These are phyloP conservation scores for Ogataea ganodermae DNA, from an alignment of 805 yeast genomes.

Conservation along the genomic window DNA sequence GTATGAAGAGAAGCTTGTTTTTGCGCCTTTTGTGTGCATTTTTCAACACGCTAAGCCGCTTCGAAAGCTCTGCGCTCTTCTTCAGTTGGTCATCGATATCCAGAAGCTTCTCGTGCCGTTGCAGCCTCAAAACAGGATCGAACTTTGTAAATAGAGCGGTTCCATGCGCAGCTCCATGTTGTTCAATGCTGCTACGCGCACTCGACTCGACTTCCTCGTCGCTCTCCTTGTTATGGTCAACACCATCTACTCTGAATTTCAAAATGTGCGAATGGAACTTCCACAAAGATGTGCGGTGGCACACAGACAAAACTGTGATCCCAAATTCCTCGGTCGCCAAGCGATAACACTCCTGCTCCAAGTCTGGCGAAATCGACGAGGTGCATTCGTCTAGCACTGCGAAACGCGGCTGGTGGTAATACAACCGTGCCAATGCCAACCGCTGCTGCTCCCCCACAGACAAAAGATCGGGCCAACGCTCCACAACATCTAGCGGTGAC, in stretches of 20 bases:
- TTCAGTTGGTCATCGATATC: conserved; percentile 69
- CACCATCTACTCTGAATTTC: conserved; percentile 48
- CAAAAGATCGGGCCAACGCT: conserved; percentile 87
- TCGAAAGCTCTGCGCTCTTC: conserved; percentile 65
- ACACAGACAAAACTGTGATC: conserved; percentile 84
- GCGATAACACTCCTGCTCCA: conserved; percentile 86
- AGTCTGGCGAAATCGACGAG: conserved; percentile 86
- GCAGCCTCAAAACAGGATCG: conserved; percentile 71
- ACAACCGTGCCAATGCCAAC: conserved; percentile 88
- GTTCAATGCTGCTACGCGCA: conserved; percentile 44
- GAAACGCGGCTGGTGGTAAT: conserved; percentile 87
- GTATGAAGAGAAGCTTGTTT: conserved; percentile 27
- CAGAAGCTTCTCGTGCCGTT: conserved; percentile 76
- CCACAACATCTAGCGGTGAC: conserved; percentile 63
- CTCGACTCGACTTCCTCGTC: conserved; percentile 49
- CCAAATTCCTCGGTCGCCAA: conserved; percentile 73
- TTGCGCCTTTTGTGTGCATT: conserved; percentile 24
- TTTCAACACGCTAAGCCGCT: conserved; percentile 62
- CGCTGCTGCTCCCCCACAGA: conserved; percentile 93
- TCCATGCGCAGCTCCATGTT: conserved; percentile 13
- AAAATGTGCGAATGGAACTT: conserved; percentile 81
- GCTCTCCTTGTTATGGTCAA: conserved; percentile 11
- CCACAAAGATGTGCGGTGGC: conserved; percentile 92
- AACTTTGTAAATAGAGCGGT: conserved; percentile 49
- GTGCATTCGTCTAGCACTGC: conserved; percentile 97